Evolutionary conservation across 192 early-diverging fungal genomes (phyloP).

Genomic region (Linderina pennispora): DNA sequence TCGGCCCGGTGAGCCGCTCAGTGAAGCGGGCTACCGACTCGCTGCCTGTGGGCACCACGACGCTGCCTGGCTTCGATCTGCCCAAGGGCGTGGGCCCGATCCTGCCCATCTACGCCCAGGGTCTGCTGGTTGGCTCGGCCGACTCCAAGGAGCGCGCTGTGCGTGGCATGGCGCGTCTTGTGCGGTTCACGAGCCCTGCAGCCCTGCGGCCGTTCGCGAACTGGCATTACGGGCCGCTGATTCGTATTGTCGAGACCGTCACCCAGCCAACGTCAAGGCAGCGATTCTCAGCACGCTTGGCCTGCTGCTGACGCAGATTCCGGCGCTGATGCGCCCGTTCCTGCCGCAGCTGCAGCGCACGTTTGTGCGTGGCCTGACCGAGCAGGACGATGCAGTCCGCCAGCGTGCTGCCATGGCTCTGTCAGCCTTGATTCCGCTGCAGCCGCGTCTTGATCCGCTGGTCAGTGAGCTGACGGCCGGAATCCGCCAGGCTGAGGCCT

Average conservation of each 20-base stretch:
- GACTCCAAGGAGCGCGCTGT: conserved; percentile 84
- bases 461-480: conserved; percentile 29
- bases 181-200: conserved; percentile 50
- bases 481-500: conserved; percentile 10
- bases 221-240: conserved; percentile 92
- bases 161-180: conserved; percentile 75
- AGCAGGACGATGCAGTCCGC: conserved; percentile 70
- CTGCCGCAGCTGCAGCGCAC: conserved; percentile 97
- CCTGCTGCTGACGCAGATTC: conserved; percentile 75
- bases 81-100: conserved; percentile 91
- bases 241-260: conserved; percentile 94
- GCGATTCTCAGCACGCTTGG: conserved; percentile 85
- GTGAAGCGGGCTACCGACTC: conserved; percentile 54
- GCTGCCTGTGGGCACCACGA: conserved; percentile 20
- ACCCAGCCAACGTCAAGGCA: conserved; percentile 86
- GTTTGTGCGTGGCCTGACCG: conserved; percentile 84
- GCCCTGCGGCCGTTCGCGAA: conserved; percentile 87
- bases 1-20: conserved; percentile 59
- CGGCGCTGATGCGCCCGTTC: conserved; percentile 90
- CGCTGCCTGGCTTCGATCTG: conserved; percentile 78
- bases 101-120: conserved; percentile 89
- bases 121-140: conserved; percentile 79
- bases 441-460: conserved; percentile 36
- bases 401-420: conserved; percentile 72
- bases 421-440: conserved; percentile 50